Percentiles rank a stretch among this genome's conserved stretches.
phyloP scores from a whole-genome alignment of 139 green algal species.

The Asterochloris sp. region DNA sequence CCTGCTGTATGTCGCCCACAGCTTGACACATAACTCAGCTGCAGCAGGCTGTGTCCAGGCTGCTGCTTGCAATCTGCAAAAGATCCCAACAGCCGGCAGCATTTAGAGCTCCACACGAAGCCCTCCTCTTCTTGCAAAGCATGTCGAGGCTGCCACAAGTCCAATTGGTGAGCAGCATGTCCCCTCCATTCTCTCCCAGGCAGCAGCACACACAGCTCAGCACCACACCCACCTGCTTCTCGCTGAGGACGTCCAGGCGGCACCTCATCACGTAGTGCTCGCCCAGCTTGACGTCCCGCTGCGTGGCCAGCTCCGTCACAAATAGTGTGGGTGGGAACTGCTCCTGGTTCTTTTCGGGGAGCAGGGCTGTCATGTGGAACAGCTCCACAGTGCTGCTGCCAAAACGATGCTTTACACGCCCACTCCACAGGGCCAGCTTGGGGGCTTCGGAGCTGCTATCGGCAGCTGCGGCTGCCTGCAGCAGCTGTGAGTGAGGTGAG shows the following conservation, averaged over 20 bases:
- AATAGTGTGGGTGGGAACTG: slow-evolving; percentile 27
- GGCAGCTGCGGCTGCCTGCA: too few species aligned
- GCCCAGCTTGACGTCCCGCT: slow-evolving; percentile 18
- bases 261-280: slow-evolving; percentile 29
- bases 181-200: not conserved
- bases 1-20: too few species aligned
- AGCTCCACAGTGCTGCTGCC: slow-evolving; percentile 21
- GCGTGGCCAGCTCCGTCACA: slow-evolving; percentile 17
- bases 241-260: slow-evolving; percentile 22
- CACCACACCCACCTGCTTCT: slow-evolving; percentile 20
- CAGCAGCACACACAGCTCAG: not conserved
- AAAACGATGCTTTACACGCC: slow-evolving; percentile 4
- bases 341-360: slow-evolving; percentile 21
- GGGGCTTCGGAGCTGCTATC: too few species aligned
- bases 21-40: too few species aligned
- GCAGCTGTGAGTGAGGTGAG: too few species aligned
- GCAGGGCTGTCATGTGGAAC: slow-evolving; percentile 25
- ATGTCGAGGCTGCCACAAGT: not conserved
- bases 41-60: too few species aligned
- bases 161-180: not conserved
- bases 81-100: too few species aligned
- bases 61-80: too few species aligned
- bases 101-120: too few species aligned
- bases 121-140: too few species aligned
- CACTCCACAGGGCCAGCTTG: slow-evolving; percentile 4